Percentiles rank a stretch among this genome's conserved stretches.
Conservation (phyloP, 176 grass and related monocot genomes). For the barley (Hordeum vulgare) region MorexV3_pseudomolecules_assembly NC_058519.1:1805025-1805524, state of each 20-base stretch:
- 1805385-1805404: slow-evolving; percentile 22
- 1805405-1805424: slow-evolving; percentile 42
- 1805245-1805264: slow-evolving; percentile 36
- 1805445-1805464: not conserved
- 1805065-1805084: not conserved
- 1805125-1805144: too few relatives aligned
- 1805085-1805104: not conserved
- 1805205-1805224: not conserved
- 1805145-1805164: not conserved
- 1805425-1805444: not conserved
- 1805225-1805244: slow-evolving; percentile 9
- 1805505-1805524: too few relatives aligned
- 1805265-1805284: slow-evolving; percentile 57
- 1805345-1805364: not conserved
- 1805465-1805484: not conserved
- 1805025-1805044: slow-evolving; percentile 36
- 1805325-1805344: slow-evolving; percentile 53
- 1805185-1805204: not conserved
- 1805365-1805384: slow-evolving; percentile 11
- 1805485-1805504: not conserved
- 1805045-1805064: not conserved
- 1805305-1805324: slow-evolving; percentile 51
- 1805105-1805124: not conserved
- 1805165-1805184: not conserved
- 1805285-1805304: slow-evolving; percentile 35